A percentile compares a stretch with the other conserved stretches of the same genome.
These are phyloP conservation scores for Arachis stenosperma DNA, from an alignment of 306 rosid species.

Conservation along the genomic window DNA sequence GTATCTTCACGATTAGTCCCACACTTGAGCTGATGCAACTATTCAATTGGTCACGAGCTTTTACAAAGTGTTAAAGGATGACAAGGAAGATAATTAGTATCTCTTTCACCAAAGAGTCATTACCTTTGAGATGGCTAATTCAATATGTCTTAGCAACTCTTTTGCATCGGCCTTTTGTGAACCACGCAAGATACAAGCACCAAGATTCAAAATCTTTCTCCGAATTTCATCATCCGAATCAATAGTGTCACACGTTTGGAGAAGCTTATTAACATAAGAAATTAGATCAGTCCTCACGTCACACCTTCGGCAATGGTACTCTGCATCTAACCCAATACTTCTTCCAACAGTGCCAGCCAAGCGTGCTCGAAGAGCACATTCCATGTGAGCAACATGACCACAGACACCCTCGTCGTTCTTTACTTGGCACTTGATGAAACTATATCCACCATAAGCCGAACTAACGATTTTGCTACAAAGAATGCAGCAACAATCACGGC, in stretches of 20 bases:
- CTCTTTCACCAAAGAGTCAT: constrained; percentile 26
- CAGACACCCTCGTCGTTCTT: constrained; percentile 53
- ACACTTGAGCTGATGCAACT: constrained; percentile 61
- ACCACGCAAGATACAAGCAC: constrained; percentile 74
- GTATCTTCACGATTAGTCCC: constrained; percentile 58
- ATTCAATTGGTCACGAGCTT: constrained; percentile 49
- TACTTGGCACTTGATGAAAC: constrained; percentile 66
- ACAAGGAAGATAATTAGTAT: constrained; percentile 23
- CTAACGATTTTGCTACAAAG: constrained; percentile 67
- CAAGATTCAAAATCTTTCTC: constrained; percentile 57
- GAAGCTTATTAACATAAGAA: constrained; percentile 56
- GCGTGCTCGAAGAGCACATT: constrained; percentile 67
- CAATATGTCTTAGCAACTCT: constrained; percentile 51
- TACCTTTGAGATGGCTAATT: constrained; percentile 70
- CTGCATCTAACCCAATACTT: constrained; percentile 68
- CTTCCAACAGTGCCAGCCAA: constrained; percentile 82
- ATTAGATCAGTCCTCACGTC: constrained; percentile 75
- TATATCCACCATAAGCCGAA: constrained; percentile 62
- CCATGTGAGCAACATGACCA: constrained; percentile 80
- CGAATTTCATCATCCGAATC: constrained; percentile 58
- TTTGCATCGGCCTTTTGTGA: constrained; percentile 59
- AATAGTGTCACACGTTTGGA: constrained; percentile 54
- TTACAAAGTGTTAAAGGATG: constrained; percentile 24
- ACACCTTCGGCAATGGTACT: constrained; percentile 86
- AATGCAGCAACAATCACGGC: constrained; percentile 85